phyloP scores from a whole-genome alignment of 2,329 filamentous ascomycete species.

The Venturiaceae sp. region DNA sequence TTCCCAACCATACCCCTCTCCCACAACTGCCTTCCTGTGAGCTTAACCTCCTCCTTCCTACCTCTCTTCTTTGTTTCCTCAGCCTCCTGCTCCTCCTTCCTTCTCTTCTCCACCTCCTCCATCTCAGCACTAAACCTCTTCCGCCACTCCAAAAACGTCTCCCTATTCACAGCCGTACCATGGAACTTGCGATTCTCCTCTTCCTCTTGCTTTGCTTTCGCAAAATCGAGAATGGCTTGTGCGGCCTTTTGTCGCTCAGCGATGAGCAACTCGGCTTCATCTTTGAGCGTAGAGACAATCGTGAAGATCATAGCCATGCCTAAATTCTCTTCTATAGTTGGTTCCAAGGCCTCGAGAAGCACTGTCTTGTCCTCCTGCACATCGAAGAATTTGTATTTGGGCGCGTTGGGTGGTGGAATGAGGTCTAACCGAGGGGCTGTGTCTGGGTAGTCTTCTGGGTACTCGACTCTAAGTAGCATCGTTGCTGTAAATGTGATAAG shows the following conservation, averaged over 20 bases:
- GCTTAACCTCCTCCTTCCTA: slow-evolving; percentile 64
- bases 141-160: slow-evolving; percentile 78
- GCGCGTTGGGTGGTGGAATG: slow-evolving; percentile 58
- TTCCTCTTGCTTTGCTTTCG: slow-evolving; percentile 58
- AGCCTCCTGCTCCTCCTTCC: slow-evolving; percentile 56
- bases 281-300: slow-evolving; percentile 77
- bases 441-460: slow-evolving; percentile 87
- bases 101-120: slow-evolving; percentile 54
- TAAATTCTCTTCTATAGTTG: slow-evolving; percentile 80
- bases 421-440: slow-evolving; percentile 76
- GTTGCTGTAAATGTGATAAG: slow-evolving; percentile 36
- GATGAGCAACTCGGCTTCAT: slow-evolving; percentile 80
- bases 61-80: slow-evolving; percentile 49
- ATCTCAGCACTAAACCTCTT: slow-evolving; percentile 70
- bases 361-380: slow-evolving; percentile 68
- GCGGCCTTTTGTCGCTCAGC: slow-evolving; percentile 59
- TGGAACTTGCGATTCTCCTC: slow-evolving; percentile 97
- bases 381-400: slow-evolving; percentile 64
- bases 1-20: slow-evolving; percentile 47
- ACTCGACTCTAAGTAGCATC: slow-evolving; percentile 75
- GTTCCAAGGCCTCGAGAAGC: slow-evolving; percentile 61
- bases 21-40: slow-evolving; percentile 50
- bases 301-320: slow-evolving; percentile 98
- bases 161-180: slow-evolving; percentile 76
- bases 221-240: slow-evolving; percentile 42